Percentiles rank a stretch among this genome's conserved stretches.
phyloP scores from a whole-genome alignment of 352 stramenopile species.

The Globisporangium takayamanum region DNA sequence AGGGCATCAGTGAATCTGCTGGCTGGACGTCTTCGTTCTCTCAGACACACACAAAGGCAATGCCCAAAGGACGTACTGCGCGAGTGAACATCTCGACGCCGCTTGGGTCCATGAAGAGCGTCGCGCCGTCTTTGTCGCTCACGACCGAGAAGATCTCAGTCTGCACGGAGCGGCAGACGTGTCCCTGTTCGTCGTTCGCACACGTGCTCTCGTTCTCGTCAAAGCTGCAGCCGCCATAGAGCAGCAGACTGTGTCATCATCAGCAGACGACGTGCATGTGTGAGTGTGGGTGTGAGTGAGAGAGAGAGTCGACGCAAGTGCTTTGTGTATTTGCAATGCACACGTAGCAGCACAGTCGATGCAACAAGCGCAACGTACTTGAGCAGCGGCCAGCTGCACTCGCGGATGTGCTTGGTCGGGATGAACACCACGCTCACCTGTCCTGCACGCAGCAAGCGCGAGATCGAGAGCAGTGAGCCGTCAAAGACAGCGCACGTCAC shows the following conservation, averaged over 20 bases:
- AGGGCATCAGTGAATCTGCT: neutral
- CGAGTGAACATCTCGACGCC: conserved; percentile 77
- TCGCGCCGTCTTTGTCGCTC: conserved; percentile 65
- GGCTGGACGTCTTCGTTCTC: neutral
- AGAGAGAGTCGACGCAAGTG: neutral
- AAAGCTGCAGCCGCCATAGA: conserved; percentile 79
- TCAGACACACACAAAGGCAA: neutral
- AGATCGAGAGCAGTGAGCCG: neutral
- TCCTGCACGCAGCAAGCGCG: conserved; percentile 24
- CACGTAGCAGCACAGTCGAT: neutral
- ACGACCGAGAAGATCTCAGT: conserved; percentile 85
- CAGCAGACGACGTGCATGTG: neutral
- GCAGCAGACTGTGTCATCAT: conserved; percentile 51
- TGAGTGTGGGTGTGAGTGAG: too few species aligned
- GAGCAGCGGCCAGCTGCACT: conserved; percentile 76
- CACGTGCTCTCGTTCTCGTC: conserved; percentile 62
- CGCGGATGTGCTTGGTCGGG: conserved; percentile 51
- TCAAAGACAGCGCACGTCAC: too few species aligned
- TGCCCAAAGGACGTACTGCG: conserved; percentile 30
- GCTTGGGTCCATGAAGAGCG: conserved; percentile 80
- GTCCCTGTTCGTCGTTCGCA: conserved; percentile 21
- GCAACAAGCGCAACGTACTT: conserved; percentile 39
- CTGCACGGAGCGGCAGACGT: conserved; percentile 72
- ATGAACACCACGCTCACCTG: conserved; percentile 79
- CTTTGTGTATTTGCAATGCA: too few species aligned